Evolutionary conservation across 225 moss, liverwort and hornwort species (phyloP), one percentile per base, ranked within the genome.

Genomic region (Ulota crispa): DNA sequence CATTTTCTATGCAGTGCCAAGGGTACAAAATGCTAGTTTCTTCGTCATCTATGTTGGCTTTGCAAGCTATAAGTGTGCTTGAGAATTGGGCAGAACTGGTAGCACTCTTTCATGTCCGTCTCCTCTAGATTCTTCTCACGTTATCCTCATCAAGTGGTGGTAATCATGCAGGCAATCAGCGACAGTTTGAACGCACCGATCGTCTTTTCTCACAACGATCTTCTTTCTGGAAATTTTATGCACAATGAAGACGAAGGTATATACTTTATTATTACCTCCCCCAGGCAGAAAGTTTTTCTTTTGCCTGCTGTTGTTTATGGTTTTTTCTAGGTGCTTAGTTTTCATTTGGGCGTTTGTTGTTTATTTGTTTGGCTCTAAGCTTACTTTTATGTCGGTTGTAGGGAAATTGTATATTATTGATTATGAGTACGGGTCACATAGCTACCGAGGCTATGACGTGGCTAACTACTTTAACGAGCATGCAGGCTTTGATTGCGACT

Each of bases 171-270:
- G 97, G 84, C 53, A 75, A 84, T 86, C 70, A 86, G 87, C 81
- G 88, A 90, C 47, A 78, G 52, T 56, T 72, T 99, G 73, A 79
- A 78, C 68, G 83, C 94, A n/a, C 94, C 94, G 12, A 5, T 92
- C 78, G 88, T 99, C 55, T 96, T 99, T 85, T 80, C 93, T 64
- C 98, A 99, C 56, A 99, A 99, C 62, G 98, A 99, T 82, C 89
- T 99, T 68, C 98, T 99, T 70, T 89, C 98, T 68, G 98, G 96
- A 81, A 99, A 99, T 85, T 81, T 99, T 81, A 99, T 99, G 98
- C 88, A 81, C 69, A 92, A 90, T 75, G 89, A 94, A 57, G 89
- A 94, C 36, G 81, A 83, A 90, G 96, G 98, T 83, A 50, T 41
- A 64, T 50, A 18, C 50, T 5, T 50, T 50, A 6, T 16, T 76